These are phyloP conservation scores for Brasilioporus rufonigricans DNA, from an alignment of 768 basidiomycete species.

Conservation along the genomic window DNA sequence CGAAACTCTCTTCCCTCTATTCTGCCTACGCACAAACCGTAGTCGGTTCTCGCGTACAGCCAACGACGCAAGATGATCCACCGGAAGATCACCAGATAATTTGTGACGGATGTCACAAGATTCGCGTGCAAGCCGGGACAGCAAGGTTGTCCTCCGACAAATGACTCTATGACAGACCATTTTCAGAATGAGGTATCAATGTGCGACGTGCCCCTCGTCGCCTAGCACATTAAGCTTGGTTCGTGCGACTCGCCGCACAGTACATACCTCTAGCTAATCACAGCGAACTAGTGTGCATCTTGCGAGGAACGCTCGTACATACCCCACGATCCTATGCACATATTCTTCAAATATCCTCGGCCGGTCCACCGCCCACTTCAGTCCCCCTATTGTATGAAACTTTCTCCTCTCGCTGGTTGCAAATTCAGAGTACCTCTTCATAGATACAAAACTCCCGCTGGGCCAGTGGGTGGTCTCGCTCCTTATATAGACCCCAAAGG, in stretches of 20 bases:
- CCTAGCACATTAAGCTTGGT: constrained; percentile 76
- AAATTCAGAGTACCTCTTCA: constrained; percentile 9
- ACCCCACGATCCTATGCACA: constrained; percentile 79
- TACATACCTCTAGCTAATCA: background rate
- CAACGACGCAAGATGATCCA: constrained; percentile 28
- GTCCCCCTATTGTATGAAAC: constrained; percentile 53
- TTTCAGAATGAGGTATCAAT: constrained; percentile 81
- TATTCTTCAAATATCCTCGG: constrained; percentile 84
- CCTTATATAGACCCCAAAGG: constrained; percentile 54
- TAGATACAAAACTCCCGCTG: constrained; percentile 66
- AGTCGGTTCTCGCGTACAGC: constrained; percentile 48
- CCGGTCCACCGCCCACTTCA: constrained; percentile 66
- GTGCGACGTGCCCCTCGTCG: constrained; percentile 81
- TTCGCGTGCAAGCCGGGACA: constrained; percentile 29
- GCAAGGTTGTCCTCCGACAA: background rate
- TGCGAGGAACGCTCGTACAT: constrained; percentile 80
- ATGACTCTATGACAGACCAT: constrained; percentile 51
- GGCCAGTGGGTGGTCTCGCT: constrained; percentile 43
- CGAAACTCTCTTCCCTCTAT: constrained; percentile 56
- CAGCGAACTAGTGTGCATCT: constrained; percentile 57
- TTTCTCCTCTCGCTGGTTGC: background rate
- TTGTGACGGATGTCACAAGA: constrained; percentile 62
- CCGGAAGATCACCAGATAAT: constrained; percentile 53
- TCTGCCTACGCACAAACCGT: constrained; percentile 69
- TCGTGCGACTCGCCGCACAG: background rate